Evolutionary conservation across 192 early-diverging fungal species (phyloP), one percentile per base, ranked within the genome.

Genomic region (Coemansia sp.): DNA sequence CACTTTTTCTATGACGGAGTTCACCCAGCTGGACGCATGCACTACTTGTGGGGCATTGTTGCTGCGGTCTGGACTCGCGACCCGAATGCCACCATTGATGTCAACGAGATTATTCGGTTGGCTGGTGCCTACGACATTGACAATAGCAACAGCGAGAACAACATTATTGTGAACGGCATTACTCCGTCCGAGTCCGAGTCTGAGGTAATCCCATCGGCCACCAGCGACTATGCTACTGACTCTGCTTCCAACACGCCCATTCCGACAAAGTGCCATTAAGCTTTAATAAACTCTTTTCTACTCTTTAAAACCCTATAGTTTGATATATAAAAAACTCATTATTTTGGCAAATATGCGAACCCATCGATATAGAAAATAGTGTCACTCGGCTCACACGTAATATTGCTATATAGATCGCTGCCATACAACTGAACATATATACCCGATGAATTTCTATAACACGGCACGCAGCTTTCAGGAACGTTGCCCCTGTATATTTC

Each of bases 21-120:
- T 14, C 78, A 81, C 24, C 78, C 78, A 0, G 68, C 78, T 16
- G 63, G 73, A 52, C 78, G 78, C 18, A 64, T 81, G 65, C 78
- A 81, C 55, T 81, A 81, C 32, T 54, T 75, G 18, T 74, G 73
- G 72, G 78, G 78, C 7, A 20, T 60, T 39, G 66, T 48, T 47
- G 78, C 78, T 27, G 69, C 78, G 4, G 39, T 66, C 7, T 68
- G 73, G 23, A 73, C 71, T 20, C 68, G 61, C 43, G 35, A 74
- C 45, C 71, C 71, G 4, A 61, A 54, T 10, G 50, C 71, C 14
- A 53, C 38, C 14, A 59, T 80, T 29, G 68, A 71, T 19, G 26
- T 56, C 6, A 57, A 49, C 26, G 63, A 66, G 49, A 50, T 55
- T 7, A 55, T 79, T 11, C 54, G 43, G 41, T 26, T 73, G 16